Conservation (phyloP, 306 rosid species). For the Lathyrus oleraceus region DNA sequence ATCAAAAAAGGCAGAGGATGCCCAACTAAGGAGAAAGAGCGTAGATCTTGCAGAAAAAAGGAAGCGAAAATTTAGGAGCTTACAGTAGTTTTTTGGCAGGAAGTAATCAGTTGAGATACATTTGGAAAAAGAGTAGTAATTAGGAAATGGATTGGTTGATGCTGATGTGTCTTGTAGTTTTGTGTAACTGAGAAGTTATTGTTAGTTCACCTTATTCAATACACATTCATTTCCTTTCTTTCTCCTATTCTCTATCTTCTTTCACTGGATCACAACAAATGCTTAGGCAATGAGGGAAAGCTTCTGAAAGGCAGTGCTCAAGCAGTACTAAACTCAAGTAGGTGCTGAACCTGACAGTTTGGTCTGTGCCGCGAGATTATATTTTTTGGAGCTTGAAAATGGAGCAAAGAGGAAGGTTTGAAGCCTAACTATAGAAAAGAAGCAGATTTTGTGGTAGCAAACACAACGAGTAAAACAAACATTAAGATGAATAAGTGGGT, state of each 20-base stretch:
- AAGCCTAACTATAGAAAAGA: not conserved
- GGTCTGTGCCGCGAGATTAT: not conserved
- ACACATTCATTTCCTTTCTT: not conserved
- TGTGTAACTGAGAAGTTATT: not conserved
- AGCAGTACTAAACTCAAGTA: not conserved
- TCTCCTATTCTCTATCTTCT: not conserved
- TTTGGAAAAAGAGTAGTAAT: not conserved
- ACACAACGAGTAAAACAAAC: not conserved
- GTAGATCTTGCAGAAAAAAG: not conserved
- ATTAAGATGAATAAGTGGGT: not conserved
- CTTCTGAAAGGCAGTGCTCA: not conserved
- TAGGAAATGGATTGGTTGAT: not conserved
- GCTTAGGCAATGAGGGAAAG: not conserved
- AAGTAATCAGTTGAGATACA: not conserved
- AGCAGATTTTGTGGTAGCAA: not conserved
- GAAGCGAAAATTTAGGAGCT: not conserved
- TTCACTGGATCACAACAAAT: not conserved
- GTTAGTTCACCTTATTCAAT: not conserved
- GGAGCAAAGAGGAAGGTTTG: not conserved
- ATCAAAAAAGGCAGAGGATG: not conserved
- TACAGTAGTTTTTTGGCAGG: not conserved
- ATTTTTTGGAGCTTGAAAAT: not conserved
- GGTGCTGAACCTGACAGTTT: not conserved
- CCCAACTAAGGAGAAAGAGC: not conserved
- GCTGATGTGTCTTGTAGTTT: not conserved